These are phyloP conservation scores for Paraglomus brasilianum DNA, from an alignment of 192 early-diverging fungal genomes.

Conservation along the genomic window DNA sequence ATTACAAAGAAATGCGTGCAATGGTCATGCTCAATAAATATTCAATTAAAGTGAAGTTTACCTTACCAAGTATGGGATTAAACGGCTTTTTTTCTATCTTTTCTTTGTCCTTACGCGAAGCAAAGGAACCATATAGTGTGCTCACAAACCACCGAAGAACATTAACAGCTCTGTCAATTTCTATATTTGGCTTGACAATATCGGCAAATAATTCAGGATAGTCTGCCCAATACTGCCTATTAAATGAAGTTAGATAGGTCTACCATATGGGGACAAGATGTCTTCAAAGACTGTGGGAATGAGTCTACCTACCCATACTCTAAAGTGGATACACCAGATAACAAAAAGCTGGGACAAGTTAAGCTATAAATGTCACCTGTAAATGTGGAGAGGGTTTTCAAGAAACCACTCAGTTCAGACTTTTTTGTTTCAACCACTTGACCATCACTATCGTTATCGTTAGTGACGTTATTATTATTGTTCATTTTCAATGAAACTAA, in stretches of 20 bases:
- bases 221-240: constrained; percentile 59
- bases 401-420: constrained; percentile 22
- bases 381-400: constrained; percentile 62
- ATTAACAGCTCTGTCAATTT: constrained; percentile 67
- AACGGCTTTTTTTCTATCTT: constrained; percentile 79
- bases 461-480: too few species aligned
- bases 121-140: constrained; percentile 75
- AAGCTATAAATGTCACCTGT: constrained; percentile 79
- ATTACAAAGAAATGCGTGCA: not conserved
- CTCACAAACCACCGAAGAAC: constrained; percentile 78
- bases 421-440: not conserved
- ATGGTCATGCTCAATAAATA: too few species aligned
- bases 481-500: too few species aligned
- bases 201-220: constrained; percentile 63
- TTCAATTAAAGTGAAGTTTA: not conserved
- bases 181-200: constrained; percentile 55
- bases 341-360: constrained; percentile 77
- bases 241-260: not conserved
- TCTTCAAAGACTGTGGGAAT: constrained; percentile 20
- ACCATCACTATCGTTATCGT: too few species aligned
- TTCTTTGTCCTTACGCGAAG: constrained; percentile 66
- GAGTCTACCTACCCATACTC: constrained; percentile 63
- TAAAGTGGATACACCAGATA: constrained; percentile 73
- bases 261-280: constrained; percentile 11
- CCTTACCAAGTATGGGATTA: constrained; percentile 28